phyloP scores from a whole-genome alignment of 1,139 yeast species.

The Debaryomyces subglobosus region DNA sequence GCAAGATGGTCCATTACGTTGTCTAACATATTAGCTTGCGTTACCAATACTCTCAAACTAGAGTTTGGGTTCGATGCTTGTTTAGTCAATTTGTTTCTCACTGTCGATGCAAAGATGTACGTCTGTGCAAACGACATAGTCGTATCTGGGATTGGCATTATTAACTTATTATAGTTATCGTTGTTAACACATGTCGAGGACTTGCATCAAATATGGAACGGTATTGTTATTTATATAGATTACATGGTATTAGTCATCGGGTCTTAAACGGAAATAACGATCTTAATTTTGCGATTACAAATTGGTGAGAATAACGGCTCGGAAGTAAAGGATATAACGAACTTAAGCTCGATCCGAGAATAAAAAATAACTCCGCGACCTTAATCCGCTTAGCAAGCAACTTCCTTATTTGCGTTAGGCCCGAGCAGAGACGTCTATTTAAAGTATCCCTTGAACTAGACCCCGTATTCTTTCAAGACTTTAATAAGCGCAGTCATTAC shows the following conservation, averaged over 20 bases:
- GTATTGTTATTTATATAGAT: conserved; percentile 5
- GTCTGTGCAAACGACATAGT: conserved; percentile 53
- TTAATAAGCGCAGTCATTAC: neutral
- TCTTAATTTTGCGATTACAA: conserved; percentile 7
- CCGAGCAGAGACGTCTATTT: neutral
- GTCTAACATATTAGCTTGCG: conserved; percentile 79
- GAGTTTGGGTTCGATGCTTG: conserved; percentile 69
- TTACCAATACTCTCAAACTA: conserved; percentile 62
- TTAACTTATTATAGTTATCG: neutral
- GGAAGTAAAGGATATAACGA: conserved; percentile 1
- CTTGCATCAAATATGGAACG: neutral
- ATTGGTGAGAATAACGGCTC: conserved; percentile 3
- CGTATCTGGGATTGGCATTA: neutral
- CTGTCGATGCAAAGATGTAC: conserved; percentile 68
- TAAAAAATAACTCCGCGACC: neutral
- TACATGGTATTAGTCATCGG: conserved; percentile 12
- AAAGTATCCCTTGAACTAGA: neutral
- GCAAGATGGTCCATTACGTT: conserved; percentile 59
- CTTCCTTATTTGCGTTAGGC: neutral
- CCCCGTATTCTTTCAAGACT: neutral
- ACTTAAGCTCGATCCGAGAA: neutral
- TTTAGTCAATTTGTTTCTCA: conserved; percentile 64
- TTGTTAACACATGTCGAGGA: neutral
- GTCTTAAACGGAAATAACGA: conserved; percentile 8
- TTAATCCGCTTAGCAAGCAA: neutral